Conservation (phyloP, 108 stramenopile species). For the Conticribra guillardii region DNA sequence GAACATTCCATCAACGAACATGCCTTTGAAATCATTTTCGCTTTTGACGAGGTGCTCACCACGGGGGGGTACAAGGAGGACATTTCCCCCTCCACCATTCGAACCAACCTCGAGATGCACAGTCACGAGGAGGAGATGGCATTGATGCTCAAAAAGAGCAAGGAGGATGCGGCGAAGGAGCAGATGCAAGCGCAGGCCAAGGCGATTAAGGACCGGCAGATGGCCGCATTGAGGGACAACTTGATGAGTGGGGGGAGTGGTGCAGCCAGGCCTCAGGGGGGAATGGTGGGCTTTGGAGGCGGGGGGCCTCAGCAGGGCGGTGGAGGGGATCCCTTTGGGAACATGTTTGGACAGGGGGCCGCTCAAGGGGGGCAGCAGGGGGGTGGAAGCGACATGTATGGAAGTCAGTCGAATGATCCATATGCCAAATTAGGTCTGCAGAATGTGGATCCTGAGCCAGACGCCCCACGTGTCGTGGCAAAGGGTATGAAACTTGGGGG, state of each 20-base stretch:
- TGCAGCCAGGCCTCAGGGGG: slow-evolving; percentile 39
- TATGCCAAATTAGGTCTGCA: slow-evolving; percentile 56
- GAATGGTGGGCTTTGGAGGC: slow-evolving; percentile 79
- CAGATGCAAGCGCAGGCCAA: slow-evolving; percentile 92
- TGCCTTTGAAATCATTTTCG: slow-evolving; percentile 98
- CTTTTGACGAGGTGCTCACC: slow-evolving; percentile 99
- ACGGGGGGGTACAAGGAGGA: slow-evolving; percentile 98
- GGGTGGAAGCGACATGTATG: slow-evolving; percentile 50
- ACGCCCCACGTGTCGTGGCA: slow-evolving; percentile 74
- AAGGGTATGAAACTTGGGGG: slow-evolving; percentile 97
- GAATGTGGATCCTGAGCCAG: slow-evolving; percentile 51
- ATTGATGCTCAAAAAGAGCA: slow-evolving; percentile 89
- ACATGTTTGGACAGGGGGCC: slow-evolving; percentile 32
- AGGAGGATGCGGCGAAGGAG: slow-evolving; percentile 89
- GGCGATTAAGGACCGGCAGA: slow-evolving; percentile 85
- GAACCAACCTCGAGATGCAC: slow-evolving; percentile 98
- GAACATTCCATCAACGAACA: slow-evolving; percentile 91
- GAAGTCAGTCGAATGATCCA: slow-evolving; percentile 41
- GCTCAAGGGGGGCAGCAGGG: slow-evolving; percentile 32
- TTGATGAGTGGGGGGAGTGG: slow-evolving; percentile 61
- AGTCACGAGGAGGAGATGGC: slow-evolving; percentile 97
- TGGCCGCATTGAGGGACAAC: slow-evolving; percentile 75
- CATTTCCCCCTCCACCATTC: slow-evolving; percentile 84
- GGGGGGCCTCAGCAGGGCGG: slow-evolving; percentile 25
- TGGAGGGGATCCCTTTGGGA: slow-evolving; percentile 65